phyloP scores from a whole-genome alignment of 805 yeast species.

The Ogataea methylovora region DNA sequence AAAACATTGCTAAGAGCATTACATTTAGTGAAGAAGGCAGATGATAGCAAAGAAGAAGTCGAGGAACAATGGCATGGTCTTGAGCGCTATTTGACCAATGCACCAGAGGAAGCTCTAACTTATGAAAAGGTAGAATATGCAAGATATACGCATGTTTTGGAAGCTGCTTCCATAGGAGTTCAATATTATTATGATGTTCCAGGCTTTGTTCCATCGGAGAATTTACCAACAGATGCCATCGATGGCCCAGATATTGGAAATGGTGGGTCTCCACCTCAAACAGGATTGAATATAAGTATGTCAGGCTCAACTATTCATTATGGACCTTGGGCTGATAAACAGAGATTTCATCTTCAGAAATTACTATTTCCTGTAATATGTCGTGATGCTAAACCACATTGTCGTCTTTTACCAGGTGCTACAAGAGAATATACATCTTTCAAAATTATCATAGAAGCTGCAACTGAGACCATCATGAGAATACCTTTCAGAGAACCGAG shows the following conservation, averaged over 20 bases:
- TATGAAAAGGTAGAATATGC: constrained; percentile 68
- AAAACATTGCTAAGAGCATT: neutral
- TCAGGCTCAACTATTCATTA: constrained; percentile 63
- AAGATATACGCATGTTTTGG: constrained; percentile 61
- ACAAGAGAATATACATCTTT: constrained; percentile 51
- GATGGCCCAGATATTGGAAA: constrained; percentile 53
- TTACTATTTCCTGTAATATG: constrained; percentile 63
- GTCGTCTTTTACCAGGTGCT: constrained; percentile 36
- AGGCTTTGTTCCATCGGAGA: constrained; percentile 45
- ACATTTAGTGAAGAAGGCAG: neutral
- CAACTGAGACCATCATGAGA: constrained; percentile 62
- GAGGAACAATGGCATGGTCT: constrained; percentile 67
- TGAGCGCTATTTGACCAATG: constrained; percentile 47
- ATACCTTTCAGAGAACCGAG: constrained; percentile 82
- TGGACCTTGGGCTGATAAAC: constrained; percentile 96
- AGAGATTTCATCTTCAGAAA: constrained; percentile 56
- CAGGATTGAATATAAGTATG: constrained; percentile 54
- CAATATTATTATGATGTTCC: constrained; percentile 66
- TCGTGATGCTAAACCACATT: constrained; percentile 41
- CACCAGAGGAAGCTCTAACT: constrained; percentile 16
- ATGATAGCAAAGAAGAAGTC: constrained; percentile 9
- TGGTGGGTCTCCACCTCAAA: constrained; percentile 48
- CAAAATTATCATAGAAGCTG: constrained; percentile 44
- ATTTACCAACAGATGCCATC: constrained; percentile 21
- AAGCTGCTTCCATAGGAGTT: constrained; percentile 47